Evolutionary conservation across 1,284 basidiomycete genomes (phyloP).

Genomic region (Malassezia restricta): DNA sequence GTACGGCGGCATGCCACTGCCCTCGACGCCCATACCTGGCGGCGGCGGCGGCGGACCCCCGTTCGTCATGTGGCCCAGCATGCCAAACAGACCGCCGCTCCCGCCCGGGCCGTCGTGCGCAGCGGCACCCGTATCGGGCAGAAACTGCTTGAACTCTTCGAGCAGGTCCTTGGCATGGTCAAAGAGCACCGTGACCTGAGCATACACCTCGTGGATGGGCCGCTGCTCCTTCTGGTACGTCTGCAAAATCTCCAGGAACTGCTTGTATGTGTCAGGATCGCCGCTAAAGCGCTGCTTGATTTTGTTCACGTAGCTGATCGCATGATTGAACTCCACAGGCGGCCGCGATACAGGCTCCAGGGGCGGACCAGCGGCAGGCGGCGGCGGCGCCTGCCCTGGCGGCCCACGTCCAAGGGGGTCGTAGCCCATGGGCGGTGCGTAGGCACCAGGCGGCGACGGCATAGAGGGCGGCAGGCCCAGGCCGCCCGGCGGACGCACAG

Average conservation of each 20-base stretch:
- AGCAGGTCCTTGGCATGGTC: slow-evolving; percentile 82
- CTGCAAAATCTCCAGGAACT: slow-evolving; percentile 94
- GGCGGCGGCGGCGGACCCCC: slow-evolving; percentile 19
- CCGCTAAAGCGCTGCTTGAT: slow-evolving; percentile 89
- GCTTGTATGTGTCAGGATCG: slow-evolving; percentile 90
- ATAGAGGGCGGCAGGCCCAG: neutral
- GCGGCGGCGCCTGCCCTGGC: slow-evolving; percentile 13
- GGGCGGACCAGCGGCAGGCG: slow-evolving; percentile 1
- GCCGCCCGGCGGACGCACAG: neutral
- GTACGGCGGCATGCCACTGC: neutral
- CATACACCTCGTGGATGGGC: slow-evolving; percentile 77
- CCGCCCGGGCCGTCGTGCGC: neutral
- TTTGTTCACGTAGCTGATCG: slow-evolving; percentile 95
- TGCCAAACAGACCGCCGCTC: slow-evolving; percentile 46
- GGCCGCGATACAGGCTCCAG: slow-evolving; percentile 31
- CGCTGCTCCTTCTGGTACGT: slow-evolving; percentile 91
- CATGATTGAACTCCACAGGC: slow-evolving; percentile 83
- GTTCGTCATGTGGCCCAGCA: slow-evolving; percentile 46
- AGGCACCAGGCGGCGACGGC: neutral
- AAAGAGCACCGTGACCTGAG: slow-evolving; percentile 84
- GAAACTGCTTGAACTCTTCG: slow-evolving; percentile 88
- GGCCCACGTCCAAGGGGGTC: slow-evolving; percentile 18
- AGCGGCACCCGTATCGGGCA: slow-evolving; percentile 56
- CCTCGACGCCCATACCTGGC: neutral
- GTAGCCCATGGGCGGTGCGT: neutral